Evolutionary conservation across 2,329 filamentous ascomycete species (phyloP).

Genomic region (Zymoseptoria passerinii): DNA sequence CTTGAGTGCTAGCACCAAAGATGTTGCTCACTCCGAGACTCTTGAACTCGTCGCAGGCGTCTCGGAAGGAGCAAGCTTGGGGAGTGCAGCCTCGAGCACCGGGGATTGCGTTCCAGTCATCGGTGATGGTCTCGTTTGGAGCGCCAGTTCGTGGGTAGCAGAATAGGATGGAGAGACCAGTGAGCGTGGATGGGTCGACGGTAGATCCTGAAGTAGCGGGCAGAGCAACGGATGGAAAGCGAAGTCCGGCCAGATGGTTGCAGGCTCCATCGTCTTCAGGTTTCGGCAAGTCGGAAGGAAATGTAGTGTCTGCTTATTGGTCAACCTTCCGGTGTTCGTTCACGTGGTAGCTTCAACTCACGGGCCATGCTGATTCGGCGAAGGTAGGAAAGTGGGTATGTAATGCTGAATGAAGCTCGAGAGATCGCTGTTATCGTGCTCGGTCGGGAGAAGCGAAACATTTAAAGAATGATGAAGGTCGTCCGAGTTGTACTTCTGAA

Average conservation of each 20-base stretch:
- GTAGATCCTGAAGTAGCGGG: conserved; percentile 27
- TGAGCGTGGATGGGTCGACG: conserved; percentile 29
- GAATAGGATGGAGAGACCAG: conserved; percentile 35
- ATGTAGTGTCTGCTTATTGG: conserved; percentile 10
- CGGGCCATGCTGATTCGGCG: not conserved
- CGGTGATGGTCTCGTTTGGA: conserved; percentile 34
- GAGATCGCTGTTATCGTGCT: not conserved
- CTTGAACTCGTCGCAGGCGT: conserved; percentile 26
- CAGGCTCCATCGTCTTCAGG: conserved; percentile 36
- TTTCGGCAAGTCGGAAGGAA: conserved; percentile 31
- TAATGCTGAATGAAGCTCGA: not conserved
- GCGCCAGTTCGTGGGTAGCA: conserved; percentile 36
- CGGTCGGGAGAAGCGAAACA: not conserved
- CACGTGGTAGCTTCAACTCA: not conserved
- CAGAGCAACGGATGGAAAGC: conserved; percentile 29
- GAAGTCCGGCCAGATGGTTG: conserved; percentile 28
- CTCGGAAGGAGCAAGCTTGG: conserved; percentile 38
- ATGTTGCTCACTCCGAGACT: conserved; percentile 28
- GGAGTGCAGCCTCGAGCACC: conserved; percentile 39
- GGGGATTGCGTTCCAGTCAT: conserved; percentile 36
- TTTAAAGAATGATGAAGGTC: not conserved
- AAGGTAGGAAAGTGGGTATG: not conserved
- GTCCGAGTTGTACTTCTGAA: not conserved
- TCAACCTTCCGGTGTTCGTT: not conserved
- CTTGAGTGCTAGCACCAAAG: conserved; percentile 35